Evolutionary conservation across 2,329 filamentous ascomycete genomes (phyloP), one percentile per base, ranked within the genome.

Genomic region (Didymella glomerata): DNA sequence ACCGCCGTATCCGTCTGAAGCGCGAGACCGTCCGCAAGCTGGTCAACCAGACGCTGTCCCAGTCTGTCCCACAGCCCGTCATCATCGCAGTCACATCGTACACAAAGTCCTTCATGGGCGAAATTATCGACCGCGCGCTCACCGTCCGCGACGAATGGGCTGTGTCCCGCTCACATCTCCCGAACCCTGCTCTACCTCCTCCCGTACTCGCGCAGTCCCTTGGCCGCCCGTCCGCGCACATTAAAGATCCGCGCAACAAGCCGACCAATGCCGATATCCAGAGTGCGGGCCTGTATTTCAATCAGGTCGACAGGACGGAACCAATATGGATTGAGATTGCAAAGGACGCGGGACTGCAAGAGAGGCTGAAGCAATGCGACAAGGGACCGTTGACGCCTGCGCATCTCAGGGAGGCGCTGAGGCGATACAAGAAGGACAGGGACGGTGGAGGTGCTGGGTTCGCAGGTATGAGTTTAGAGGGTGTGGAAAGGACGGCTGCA

Each of bases 21-120:
- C 88, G 89, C 64, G 84, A 87, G 7, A 87, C 88, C 18, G 88
- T 93, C 57, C 85, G 90, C 71, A 84, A 88, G 84, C 85, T 93
- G 61, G 88, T 92, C 72, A 94, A 93, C 70, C 89, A 90, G 58
- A 92, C 90, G 1, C 88, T 93, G 9, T 92, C 89, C 0, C 91
- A 93, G 73, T 92, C 89, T 1, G 90, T 92, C 0, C 89, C 90
- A 0, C 83, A 85, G 20, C 89, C 86, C 67, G 89, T 93, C 48
- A 88, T 91, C 61, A 87, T 90, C 22, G 88, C 89, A n/a, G 89
- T 93, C 70, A 88, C 88, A 48, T 87, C 88, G 0, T 90, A 91
- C 20, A 87, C 89, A 47, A 94, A 94, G 77, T 83, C 91, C 61
- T 93, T 91, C 73, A 85, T 90, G 4, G 90, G 90, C 51, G 88